Base-by-base conservation (phyloP, 1,284 basidiomycete genomes). In the Abortiporus biennis region DNA sequence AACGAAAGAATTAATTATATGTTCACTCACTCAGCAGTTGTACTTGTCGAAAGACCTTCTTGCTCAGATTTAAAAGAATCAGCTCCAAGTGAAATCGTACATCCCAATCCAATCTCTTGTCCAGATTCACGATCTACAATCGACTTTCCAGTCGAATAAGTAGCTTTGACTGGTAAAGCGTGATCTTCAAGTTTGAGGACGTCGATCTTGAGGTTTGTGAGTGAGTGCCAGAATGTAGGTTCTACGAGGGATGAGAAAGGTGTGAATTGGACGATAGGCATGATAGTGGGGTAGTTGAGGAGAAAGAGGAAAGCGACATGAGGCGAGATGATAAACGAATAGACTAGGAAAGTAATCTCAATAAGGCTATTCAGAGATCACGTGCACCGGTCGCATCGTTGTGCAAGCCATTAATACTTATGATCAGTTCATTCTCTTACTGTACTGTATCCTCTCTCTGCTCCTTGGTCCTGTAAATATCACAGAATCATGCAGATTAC, bases 161-260 rank as follows among this genome's bases (percentile, higher is more conserved):
- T 74, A 3, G 76, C 94, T 2, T 62, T 56, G 31, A 96, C 66
- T 0, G 79, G 64, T 3, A 92, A 56, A 0, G 78, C 67, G 2
- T 80, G 77, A 53, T 97, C 88, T 13, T 84, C 85, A 15, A 99
- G 79, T 48, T 83, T 83, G 36, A 95, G 79, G 22, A 89, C 81
- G 61, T 98, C 90, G 51, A 99, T 84, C 72, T 99, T 99, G 63
- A 93, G 68, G 20, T 78, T 68, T 0, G 92, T 87, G 31, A 99
- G 80, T 40, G 85, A 79, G 49, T 96, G 87, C 95, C 95, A 99
- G 64, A 98, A 94, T 2, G 82, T 74, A 1, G 95, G 92, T 48
- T 92, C 82, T 2, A 96, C 87, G 40, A 88, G 74, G 1, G 93
- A 93, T 5, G 82, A 73, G 52, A 97, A 81, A 0, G 92, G 92